Conservation (phyloP, 2,329 filamentous ascomycete species). For the Aspergillus pseudoviridinutans region DNA sequence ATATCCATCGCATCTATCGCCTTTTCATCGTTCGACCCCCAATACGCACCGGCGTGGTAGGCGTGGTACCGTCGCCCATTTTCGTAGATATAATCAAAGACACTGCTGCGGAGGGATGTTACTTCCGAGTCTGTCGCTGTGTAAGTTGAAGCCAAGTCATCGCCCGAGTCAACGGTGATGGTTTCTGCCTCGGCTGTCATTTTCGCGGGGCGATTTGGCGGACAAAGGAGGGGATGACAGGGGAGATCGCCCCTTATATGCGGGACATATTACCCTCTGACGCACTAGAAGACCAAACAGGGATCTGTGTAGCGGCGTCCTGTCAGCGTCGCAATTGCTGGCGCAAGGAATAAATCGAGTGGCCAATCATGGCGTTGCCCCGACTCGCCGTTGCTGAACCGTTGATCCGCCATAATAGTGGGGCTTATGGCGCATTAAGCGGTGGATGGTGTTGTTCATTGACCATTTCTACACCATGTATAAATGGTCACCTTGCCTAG, state of each 20-base stretch:
- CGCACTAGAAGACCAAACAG: not conserved
- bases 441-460: too few species aligned
- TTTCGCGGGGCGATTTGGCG: not conserved
- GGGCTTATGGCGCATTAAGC: too few species aligned
- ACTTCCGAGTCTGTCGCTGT: not conserved
- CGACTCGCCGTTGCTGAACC: too few species aligned
- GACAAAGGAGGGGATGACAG: not conserved
- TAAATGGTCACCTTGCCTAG: too few species aligned
- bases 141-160: not conserved
- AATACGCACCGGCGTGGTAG: slow-evolving; percentile 28
- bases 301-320: not conserved
- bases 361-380: not conserved
- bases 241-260: not conserved
- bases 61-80: slow-evolving; percentile 32
- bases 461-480: too few species aligned
- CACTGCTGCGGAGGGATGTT: slow-evolving; percentile 4
- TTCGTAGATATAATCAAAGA: slow-evolving; percentile 28
- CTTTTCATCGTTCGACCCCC: slow-evolving; percentile 22
- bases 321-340: too few species aligned
- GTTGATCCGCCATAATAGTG: too few species aligned
- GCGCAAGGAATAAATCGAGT: not conserved
- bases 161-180: not conserved
- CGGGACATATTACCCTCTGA: not conserved
- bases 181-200: not conserved
- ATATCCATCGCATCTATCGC: slow-evolving; percentile 24